Evolutionary conservation across 139 green algal species (phyloP).

Genomic region (Tetraselmis chui): DNA sequence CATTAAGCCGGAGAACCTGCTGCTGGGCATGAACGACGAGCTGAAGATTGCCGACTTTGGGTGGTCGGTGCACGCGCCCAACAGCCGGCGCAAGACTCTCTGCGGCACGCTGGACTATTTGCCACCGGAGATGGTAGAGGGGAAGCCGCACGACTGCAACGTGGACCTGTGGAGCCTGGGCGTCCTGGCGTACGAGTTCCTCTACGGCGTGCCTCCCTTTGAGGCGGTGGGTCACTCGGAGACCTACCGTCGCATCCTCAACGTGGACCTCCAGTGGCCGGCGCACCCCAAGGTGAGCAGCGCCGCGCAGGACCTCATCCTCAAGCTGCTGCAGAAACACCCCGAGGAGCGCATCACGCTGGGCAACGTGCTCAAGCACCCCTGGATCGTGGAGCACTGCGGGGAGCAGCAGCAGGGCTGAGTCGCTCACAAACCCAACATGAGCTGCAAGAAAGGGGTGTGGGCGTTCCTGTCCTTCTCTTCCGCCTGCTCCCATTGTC

Average conservation of each 20-base stretch:
- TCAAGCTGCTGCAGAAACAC: constrained; percentile 72
- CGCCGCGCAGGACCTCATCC: constrained; percentile 12
- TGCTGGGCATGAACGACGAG: constrained; percentile 83
- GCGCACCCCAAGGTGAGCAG: constrained; percentile 5
- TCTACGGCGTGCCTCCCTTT: constrained; percentile 27
- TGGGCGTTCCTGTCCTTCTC: no score
- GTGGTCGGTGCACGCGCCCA: constrained; percentile 94
- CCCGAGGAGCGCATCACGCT: constrained; percentile 61
- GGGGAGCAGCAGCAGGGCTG: no score
- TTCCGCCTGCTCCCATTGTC: no score
- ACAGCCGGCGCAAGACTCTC: constrained; percentile 79
- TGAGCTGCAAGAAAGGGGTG: no score
- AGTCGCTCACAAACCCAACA: no score
- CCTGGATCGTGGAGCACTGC: constrained; percentile 65
- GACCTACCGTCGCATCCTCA: constrained; percentile 23
- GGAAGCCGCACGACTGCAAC: constrained; percentile 33
- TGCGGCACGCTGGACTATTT: constrained; percentile 99
- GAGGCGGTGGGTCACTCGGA: neutral
- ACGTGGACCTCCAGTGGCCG: constrained; percentile 26
- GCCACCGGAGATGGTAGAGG: constrained; percentile 94
- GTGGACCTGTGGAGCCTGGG: constrained; percentile 28
- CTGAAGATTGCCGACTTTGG: constrained; percentile 99
- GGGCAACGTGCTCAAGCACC: constrained; percentile 63
- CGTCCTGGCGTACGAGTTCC: constrained; percentile 28
- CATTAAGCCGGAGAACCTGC: constrained; percentile 99